Base-by-base conservation (phyloP, 2,329 filamentous ascomycete species). In the Pseudogymnoascus sp. region DNA sequence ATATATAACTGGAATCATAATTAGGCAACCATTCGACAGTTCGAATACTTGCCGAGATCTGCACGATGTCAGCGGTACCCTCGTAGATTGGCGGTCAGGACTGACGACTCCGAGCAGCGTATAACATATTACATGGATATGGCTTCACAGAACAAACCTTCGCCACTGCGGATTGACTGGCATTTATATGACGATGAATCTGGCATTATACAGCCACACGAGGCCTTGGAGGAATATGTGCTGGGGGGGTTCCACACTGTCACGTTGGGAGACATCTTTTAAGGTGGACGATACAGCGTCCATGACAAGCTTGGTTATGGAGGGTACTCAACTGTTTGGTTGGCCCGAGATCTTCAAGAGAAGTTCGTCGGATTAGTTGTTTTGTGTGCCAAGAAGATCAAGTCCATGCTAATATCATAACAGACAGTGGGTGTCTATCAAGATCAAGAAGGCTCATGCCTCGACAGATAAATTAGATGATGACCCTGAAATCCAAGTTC, bases 241-340 rank as follows among this genome's bases (percentile, higher is more conserved):
- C 21, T 60, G 11, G 68, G 67, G 1, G 69, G 66, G 1, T 67
- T 63, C 34, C 66, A 66, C 53, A 63, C 63, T 5, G 60, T 61
- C 14, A 64, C 61, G 37, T 42, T 70, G 2, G 71, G 72, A 1
- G 71, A 75, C 44, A 36, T 72, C 4, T 66, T 75, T 1, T 65
- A 73, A 36, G 63, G 66, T 11, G 75, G 71, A 16, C 67, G 74
- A 64, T 78, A 78, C 64, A 66, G 53, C 4, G 71, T 78, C 50
- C 69, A 72, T 3, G 73, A 77, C 62, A 78, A 78, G 64, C 70
- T 78, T 12, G 75, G 75, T 1, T 72, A 68, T 67, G 75, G 76
- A 4, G 72, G 72, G n/a, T 77, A 74, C 68, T 76, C 75, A 5
- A 78, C 72, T 5, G 72, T 78, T 56, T 79, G 75, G 75, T 72